Evolutionary conservation across 345 rosid genomes (phyloP).

Genomic region (Rhodomyrtus tomentosa): DNA sequence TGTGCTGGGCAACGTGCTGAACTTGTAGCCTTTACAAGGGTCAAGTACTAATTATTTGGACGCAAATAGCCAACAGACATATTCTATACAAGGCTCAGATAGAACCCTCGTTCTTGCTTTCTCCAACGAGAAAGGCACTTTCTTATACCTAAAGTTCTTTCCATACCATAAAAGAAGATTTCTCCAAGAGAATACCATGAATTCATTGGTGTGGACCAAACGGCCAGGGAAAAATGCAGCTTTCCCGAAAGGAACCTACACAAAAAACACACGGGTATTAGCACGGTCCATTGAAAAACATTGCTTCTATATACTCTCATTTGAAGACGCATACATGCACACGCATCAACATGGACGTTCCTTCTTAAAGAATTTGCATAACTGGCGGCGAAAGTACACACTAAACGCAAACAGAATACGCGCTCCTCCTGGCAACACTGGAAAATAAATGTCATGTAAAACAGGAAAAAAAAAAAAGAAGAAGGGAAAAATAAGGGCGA

Average conservation of each 20-base stretch:
- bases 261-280: not conserved
- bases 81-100: not conserved
- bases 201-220: constrained; percentile 81
- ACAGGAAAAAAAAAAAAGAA: not conserved
- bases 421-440: not conserved
- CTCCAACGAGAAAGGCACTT: not conserved
- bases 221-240: constrained; percentile 83
- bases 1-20: not conserved
- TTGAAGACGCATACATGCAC: not conserved
- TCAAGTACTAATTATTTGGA: not conserved
- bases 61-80: not conserved
- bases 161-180: not conserved
- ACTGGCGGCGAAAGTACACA: not conserved
- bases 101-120: not conserved
- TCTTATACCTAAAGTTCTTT: not conserved
- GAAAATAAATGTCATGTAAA: not conserved
- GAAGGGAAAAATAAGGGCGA: not conserved
- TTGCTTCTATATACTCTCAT: not conserved
- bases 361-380: not conserved
- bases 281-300: not conserved
- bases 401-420: not conserved
- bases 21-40: not conserved
- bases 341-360: not conserved
- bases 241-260: constrained; percentile 79
- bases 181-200: constrained; percentile 30